Percentiles rank a stretch among this genome's conserved stretches.
These are phyloP conservation scores for Boletus sp. DNA, from an alignment of 768 basidiomycete genomes.

Conservation along the genomic window DNA sequence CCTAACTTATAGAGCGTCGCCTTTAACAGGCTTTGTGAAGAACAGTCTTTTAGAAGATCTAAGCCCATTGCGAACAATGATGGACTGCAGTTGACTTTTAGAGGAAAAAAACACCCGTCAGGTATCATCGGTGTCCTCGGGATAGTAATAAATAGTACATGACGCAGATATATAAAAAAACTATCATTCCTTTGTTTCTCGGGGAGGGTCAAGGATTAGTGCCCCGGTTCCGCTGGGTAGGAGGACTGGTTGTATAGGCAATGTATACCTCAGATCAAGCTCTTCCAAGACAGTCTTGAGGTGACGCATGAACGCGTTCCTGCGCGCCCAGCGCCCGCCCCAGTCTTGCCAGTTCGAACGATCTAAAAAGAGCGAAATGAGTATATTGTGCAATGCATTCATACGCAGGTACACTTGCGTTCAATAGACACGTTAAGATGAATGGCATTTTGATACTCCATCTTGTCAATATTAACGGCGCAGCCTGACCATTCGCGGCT, in stretches of 20 bases:
- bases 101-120: background rate
- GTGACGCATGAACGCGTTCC: slow-evolving; percentile 72
- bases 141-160: background rate
- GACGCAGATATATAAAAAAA: background rate
- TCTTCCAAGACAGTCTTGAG: slow-evolving; percentile 71
- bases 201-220: background rate
- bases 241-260: slow-evolving; percentile 72
- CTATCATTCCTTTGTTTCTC: background rate
- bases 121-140: background rate
- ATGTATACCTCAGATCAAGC: slow-evolving; percentile 64
- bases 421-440: slow-evolving; percentile 66
- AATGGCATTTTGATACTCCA: slow-evolving; percentile 75
- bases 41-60: background rate
- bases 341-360: slow-evolving; percentile 86
- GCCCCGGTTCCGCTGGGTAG: slow-evolving; percentile 34
- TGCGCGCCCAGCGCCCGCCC: slow-evolving; percentile 75
- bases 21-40: slow-evolving; percentile 36
- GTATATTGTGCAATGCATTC: background rate
- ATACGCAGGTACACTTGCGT: slow-evolving; percentile 42
- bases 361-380: slow-evolving; percentile 38
- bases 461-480: slow-evolving; percentile 68
- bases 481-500: slow-evolving; percentile 70
- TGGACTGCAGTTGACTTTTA: background rate
- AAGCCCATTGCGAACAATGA: background rate
- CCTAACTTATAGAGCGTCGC: slow-evolving; percentile 18